These are phyloP conservation scores for Ceratobasidium sp. DNA, from an alignment of 1,284 basidiomycete genomes.

Conservation along the genomic window DNA sequence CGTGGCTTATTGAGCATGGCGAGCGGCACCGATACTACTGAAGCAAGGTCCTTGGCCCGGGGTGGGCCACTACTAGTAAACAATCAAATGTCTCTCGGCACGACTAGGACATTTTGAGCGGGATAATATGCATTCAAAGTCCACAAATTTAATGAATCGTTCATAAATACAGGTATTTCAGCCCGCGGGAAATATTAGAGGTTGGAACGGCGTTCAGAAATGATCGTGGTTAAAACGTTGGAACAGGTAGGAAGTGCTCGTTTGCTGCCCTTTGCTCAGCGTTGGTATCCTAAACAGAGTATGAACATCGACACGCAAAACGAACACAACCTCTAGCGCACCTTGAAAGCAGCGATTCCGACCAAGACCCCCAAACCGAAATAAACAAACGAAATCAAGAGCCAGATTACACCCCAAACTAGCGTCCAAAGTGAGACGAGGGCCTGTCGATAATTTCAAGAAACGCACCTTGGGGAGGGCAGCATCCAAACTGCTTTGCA, in stretches of 20 bases:
- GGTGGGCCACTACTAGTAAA: constrained; percentile 1
- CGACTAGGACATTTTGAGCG: no score
- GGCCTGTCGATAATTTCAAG: constrained; percentile 59
- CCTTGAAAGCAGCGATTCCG: constrained; percentile 90
- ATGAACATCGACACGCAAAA: constrained; percentile 7
- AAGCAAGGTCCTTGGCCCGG: constrained; percentile 27
- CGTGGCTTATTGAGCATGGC: no score
- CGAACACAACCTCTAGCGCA: constrained; percentile 53
- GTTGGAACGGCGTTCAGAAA: background rate
- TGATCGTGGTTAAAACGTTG: constrained; percentile 23
- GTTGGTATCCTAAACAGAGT: constrained; percentile 43
- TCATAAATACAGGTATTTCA: background rate
- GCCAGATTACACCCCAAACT: constrained; percentile 94
- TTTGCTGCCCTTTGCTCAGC: constrained; percentile 46
- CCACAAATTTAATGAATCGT: background rate
- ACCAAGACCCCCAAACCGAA: constrained; percentile 87
- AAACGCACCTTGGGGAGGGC: constrained; percentile 67
- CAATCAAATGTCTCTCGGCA: background rate
- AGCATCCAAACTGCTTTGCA: constrained; percentile 83
- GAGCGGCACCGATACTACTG: no score
- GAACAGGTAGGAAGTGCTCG: constrained; percentile 44
- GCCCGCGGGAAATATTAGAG: background rate
- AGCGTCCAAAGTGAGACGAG: constrained; percentile 41
- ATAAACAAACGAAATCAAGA: constrained; percentile 83
- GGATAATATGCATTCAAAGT: background rate